A percentile compares a stretch with the other conserved stretches of the same genome.
phyloP scores from a whole-genome alignment of 495 filamentous ascomycete species.

The Daldinia grandis region DNA sequence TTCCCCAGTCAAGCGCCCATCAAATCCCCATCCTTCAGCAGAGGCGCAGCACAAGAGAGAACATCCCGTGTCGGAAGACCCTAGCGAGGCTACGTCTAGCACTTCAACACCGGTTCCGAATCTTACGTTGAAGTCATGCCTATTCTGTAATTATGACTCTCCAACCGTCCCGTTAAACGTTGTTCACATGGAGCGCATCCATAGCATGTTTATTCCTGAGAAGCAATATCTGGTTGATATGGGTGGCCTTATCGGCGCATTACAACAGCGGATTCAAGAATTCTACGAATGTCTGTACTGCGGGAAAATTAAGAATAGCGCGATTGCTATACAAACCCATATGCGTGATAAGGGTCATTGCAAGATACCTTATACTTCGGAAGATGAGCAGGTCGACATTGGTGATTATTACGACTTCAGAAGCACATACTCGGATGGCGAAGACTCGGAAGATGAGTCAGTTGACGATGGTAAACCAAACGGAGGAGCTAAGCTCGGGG shows the following conservation, averaged over 20 bases:
- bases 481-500: conserved; percentile 67
- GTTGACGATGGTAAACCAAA: conserved; percentile 58
- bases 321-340: conserved; percentile 83
- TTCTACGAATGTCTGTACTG: conserved; percentile 82
- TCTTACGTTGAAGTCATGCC: conserved; percentile 69
- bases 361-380: conserved; percentile 90
- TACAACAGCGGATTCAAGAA: conserved; percentile 78
- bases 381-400: conserved; percentile 91
- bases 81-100: conserved; percentile 47
- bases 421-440: conserved; percentile 86
- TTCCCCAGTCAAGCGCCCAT: conserved; percentile 62
- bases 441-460: conserved; percentile 66
- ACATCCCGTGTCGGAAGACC: conserved; percentile 46
- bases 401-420: conserved; percentile 99
- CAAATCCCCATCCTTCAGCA: conserved; percentile 64
- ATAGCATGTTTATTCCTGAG: conserved; percentile 97
- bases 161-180: conserved; percentile 76
- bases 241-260: conserved; percentile 77
- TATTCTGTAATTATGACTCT: conserved; percentile 90
- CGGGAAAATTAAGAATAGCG: conserved; percentile 75
- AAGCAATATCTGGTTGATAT: conserved; percentile 79
- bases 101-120: conserved; percentile 47
- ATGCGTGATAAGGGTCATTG: conserved; percentile 98
- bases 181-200: conserved; percentile 87
- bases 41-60: conserved; percentile 54